Percentiles rank a stretch among this genome's conserved stretches.
These are phyloP conservation scores for Cystobasidium slooffiae DNA, from an alignment of 1,284 basidiomycete genomes.

Conservation along the genomic window DNA sequence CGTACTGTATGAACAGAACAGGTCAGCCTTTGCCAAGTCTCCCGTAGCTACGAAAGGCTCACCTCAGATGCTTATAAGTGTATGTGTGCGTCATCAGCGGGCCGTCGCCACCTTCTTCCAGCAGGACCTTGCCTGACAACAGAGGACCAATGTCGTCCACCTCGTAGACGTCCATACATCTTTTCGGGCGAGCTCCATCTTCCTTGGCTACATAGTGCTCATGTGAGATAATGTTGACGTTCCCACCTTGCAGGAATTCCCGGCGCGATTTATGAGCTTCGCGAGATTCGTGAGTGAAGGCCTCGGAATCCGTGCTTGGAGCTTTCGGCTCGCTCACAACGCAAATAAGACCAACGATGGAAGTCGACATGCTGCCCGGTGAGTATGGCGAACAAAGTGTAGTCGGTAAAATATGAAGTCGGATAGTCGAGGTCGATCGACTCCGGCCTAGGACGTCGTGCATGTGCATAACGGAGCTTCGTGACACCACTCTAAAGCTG, in stretches of 20 bases:
- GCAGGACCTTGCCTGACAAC: not conserved
- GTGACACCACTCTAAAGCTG: too few species aligned
- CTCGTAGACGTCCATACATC: conserved; percentile 33
- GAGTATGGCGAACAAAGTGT: too few species aligned
- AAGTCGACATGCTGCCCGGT: conserved; percentile 6
- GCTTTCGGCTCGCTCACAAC: conserved; percentile 8
- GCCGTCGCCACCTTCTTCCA: conserved; percentile 41
- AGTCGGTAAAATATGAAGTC: too few species aligned
- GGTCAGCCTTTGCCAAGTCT: not conserved
- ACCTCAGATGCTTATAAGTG: conserved; percentile 27
- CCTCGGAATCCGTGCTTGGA: not conserved
- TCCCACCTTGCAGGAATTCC: conserved; percentile 22
- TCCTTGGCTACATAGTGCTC: conserved; percentile 28
- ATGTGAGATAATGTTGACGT: conserved; percentile 15
- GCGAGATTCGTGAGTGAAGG: conserved; percentile 15
- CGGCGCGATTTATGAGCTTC: conserved; percentile 33
- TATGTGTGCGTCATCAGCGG: conserved; percentile 21
- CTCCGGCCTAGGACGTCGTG: too few species aligned
- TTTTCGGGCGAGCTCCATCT: not conserved
- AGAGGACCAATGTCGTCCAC: conserved; percentile 29
- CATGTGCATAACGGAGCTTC: too few species aligned
- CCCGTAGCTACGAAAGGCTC: not conserved
- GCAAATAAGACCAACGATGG: conserved; percentile 20
- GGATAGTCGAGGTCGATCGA: too few species aligned
- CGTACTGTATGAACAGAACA: not conserved